phyloP scores from a whole-genome alignment of 148 eudicot genomes.

The Diospyros kaki region DNA sequence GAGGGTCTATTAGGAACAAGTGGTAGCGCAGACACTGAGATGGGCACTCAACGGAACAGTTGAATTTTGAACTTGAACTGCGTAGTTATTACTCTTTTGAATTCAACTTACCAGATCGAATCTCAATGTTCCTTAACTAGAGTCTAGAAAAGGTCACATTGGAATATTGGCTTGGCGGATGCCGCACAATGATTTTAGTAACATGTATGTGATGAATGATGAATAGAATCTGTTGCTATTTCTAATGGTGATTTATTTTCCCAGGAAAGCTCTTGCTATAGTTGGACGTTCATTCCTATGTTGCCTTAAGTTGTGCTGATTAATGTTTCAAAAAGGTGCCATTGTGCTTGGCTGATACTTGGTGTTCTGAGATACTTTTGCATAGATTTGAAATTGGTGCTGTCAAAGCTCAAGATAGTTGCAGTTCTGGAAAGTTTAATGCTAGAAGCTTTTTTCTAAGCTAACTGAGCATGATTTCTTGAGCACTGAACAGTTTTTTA shows the following conservation, averaged over 20 bases:
- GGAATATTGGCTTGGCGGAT: neutral
- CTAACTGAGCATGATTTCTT: no score
- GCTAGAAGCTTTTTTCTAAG: no score
- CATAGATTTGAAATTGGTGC: no score
- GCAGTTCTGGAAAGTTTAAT: no score
- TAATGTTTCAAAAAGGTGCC: no score
- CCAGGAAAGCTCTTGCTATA: neutral
- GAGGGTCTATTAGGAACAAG: neutral
- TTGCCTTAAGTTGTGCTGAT: neutral
- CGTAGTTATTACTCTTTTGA: neutral
- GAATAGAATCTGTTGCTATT: neutral
- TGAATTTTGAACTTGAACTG: neutral
- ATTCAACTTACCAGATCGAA: neutral
- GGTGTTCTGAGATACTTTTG: no score
- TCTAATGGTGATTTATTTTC: neutral
- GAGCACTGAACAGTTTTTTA: no score
- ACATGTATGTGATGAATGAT: neutral
- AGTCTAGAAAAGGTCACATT: neutral
- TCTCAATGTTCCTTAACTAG: neutral
- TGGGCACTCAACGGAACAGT: neutral
- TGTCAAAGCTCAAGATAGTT: no score
- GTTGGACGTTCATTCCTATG: neutral
- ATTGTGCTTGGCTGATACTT: no score
- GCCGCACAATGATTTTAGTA: neutral
- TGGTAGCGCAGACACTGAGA: neutral